Conservation (phyloP, 192 early-diverging fungal genomes). For the Lobosporangium transversale region DNA sequence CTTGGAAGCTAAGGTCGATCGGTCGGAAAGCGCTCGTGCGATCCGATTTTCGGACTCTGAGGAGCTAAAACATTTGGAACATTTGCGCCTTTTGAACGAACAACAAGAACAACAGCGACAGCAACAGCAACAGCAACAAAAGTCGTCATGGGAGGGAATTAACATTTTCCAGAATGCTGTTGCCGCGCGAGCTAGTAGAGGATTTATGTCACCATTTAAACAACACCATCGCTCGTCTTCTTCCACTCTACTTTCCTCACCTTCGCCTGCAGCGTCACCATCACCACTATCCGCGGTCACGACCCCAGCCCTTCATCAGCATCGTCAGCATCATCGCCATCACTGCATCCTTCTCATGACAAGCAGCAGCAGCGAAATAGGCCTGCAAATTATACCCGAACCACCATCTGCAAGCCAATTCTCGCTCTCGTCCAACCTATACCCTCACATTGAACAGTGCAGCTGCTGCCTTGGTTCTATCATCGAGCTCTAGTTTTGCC, state of each 20-base stretch:
- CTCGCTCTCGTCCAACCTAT: background rate
- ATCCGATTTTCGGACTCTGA: slow-evolving; percentile 27
- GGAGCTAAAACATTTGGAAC: slow-evolving; percentile 46
- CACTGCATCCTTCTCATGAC: background rate
- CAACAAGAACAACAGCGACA: too few species aligned
- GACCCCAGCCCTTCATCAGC: too few species aligned
- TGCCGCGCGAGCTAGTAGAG: slow-evolving; percentile 20
- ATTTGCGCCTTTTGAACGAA: slow-evolving; percentile 11
- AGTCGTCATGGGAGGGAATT: background rate
- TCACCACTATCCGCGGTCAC: slow-evolving; percentile 1
- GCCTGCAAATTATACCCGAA: slow-evolving; percentile 11
- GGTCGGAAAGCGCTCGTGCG: slow-evolving; percentile 14
- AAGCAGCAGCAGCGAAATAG: background rate
- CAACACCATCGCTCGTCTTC: too few species aligned
- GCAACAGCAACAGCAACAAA: slow-evolving; percentile 1
- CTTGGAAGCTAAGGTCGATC: slow-evolving; percentile 27
- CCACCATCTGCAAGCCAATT: background rate
- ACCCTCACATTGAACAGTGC: slow-evolving; percentile 40
- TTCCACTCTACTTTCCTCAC: background rate
- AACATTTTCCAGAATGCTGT: slow-evolving; percentile 16
- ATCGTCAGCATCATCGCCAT: slow-evolving; percentile 7
- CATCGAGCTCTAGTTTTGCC: slow-evolving; percentile 36
- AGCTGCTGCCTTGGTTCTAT: slow-evolving; percentile 41
- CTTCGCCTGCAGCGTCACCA: background rate
- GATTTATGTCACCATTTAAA: slow-evolving; percentile 21